Base-by-base conservation (phyloP, 129 eudicot species). In the Mikania micrantha region DNA sequence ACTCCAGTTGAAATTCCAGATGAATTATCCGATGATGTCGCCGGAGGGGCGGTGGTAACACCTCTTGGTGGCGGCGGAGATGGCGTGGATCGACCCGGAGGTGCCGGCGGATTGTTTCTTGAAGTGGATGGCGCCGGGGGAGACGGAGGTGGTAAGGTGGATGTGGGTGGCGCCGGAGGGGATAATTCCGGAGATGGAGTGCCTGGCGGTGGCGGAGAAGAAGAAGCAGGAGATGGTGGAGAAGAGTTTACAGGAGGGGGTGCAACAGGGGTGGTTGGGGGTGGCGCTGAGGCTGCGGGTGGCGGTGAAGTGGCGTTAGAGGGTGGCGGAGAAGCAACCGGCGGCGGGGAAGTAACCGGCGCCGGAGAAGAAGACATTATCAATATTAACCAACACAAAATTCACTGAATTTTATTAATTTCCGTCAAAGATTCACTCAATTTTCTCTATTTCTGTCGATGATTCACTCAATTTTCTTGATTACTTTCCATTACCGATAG, bases 1-100 rank as follows among this genome's bases (percentile, higher is more conserved):
- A 77, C 44, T 44, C 92, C 95, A n/a, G 85, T 88, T 31, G 98
- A 82, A 28, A 88, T 64, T 9, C 86, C 91, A 5, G 84, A 54
- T 1, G 88, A 80, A 12, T 74, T 72, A 44, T 56, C 76, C 1
- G 78, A 53, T 5, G 83, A 27, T 15, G 74, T 1, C 65, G 73
- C 59, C 64, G 86, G 72, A 25, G 84, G 75, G 16, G n/a, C 38
- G 38, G 38, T 1, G 38, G 3, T 3, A 32, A 32, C 38, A 32
- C 38, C 7, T 2, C 38, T 32, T 2, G 38, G 38, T 4, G 38
- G 38, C 38, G 7, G 38, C 5, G 38, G 38, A 32, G 38, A 2
- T 32, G 38, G 38, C 4, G 3, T 32, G 5, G 38, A 32, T 32
- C 38, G 38, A 7, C 38, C 7, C 38, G 38, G 7, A 32, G 38